Conservation (phyloP, 371 early-diverging fungal species). For the Basidiobolus heterosporus region DNA sequence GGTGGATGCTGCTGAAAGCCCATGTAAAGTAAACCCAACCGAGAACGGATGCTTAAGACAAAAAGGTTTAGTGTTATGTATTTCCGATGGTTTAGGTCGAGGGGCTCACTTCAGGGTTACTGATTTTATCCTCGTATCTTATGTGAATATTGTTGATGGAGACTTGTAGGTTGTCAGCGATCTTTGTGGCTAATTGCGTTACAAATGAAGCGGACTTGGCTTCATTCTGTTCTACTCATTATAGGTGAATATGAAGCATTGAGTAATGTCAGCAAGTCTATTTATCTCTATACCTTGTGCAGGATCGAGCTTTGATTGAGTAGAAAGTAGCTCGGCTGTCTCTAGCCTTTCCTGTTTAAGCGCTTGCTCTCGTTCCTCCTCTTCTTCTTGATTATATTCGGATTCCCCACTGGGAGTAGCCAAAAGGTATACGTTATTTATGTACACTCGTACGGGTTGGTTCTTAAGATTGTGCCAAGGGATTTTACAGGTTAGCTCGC, state of each 20-base stretch:
- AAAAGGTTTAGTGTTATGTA: too few relatives aligned
- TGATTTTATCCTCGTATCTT: constrained; percentile 78
- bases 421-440: constrained; percentile 77
- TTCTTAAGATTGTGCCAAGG: constrained; percentile 94
- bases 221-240: constrained; percentile 22
- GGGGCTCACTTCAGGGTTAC: constrained; percentile 30
- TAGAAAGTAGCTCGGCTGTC: constrained; percentile 49
- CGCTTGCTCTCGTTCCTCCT: constrained; percentile 58
- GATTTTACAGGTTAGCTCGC: constrained; percentile 78
- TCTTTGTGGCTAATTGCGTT: constrained; percentile 72
- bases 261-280: neutral
- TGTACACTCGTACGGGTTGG: constrained; percentile 71
- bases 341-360: constrained; percentile 71
- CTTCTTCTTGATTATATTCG: constrained; percentile 62
- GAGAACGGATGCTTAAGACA: constrained; percentile 75
- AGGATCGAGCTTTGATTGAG: constrained; percentile 8
- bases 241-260: neutral
- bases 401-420: constrained; percentile 61
- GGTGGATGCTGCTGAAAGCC: constrained; percentile 83
- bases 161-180: constrained; percentile 90
- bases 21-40: constrained; percentile 76
- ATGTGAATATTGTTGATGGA: constrained; percentile 89
- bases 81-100: neutral
- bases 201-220: constrained; percentile 61
- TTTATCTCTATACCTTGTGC: constrained; percentile 18